Evolutionary conservation across 768 basidiomycete species (phyloP).

Genomic region (Lanmaoa rubissima): DNA sequence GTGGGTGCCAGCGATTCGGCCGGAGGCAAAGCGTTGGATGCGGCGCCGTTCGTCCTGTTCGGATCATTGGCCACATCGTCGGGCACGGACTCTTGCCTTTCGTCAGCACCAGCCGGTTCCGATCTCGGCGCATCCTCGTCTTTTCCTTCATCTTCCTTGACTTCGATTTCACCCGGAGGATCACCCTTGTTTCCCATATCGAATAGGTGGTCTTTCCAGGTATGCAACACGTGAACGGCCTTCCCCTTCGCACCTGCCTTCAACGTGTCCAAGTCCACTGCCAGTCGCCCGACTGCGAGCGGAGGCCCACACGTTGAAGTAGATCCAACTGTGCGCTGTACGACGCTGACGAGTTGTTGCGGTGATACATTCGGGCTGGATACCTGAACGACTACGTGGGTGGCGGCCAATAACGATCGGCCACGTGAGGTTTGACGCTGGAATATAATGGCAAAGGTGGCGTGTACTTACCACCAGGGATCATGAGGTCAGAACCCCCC

Average conservation of each 20-base stretch:
- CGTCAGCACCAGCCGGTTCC: conserved; percentile 4
- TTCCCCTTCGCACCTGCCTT: conserved; percentile 65
- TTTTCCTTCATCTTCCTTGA: conserved; percentile 15
- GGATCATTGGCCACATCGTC: conserved; percentile 8
- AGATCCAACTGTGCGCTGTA: conserved; percentile 43
- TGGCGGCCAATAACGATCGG: not conserved
- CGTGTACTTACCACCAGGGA: conserved; percentile 67
- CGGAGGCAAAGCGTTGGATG: conserved; percentile 6
- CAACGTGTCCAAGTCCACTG: conserved; percentile 50
- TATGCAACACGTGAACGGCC: conserved; percentile 69
- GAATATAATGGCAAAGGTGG: not conserved
- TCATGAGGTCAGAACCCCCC: conserved; percentile 87
- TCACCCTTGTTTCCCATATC: conserved; percentile 65
- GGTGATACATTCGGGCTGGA: conserved; percentile 38
- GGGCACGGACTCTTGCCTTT: conserved; percentile 8
- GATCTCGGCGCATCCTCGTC: conserved; percentile 12
- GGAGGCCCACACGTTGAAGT: conserved; percentile 40
- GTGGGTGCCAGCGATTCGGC: conserved; percentile 3
- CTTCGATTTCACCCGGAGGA: conserved; percentile 44
- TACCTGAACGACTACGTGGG: conserved; percentile 52
- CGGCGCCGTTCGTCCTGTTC: conserved; percentile 26
- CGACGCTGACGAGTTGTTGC: conserved; percentile 61
- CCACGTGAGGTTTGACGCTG: not conserved
- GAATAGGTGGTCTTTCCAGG: conserved; percentile 78
- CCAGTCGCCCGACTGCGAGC: conserved; percentile 76